Base-by-base conservation (phyloP, 2,329 filamentous ascomycete species). In the Trichophyton simii region DNA sequence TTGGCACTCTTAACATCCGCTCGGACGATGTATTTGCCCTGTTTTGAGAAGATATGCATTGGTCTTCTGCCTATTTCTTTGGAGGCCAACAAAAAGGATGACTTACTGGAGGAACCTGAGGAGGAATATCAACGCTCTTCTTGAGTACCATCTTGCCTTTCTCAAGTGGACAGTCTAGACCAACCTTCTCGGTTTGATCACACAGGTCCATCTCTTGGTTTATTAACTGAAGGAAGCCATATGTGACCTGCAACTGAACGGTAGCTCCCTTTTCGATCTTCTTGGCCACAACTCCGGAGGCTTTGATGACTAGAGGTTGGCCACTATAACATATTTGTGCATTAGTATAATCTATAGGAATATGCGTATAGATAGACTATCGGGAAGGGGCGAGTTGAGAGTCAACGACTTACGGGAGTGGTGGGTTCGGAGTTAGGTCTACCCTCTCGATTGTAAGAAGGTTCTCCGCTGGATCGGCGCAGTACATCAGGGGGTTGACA, bases 1-100 rank as follows among this genome's bases (percentile, higher is more conserved):
- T 95, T 85, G 63, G 79, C 80, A 67, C 83, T 90, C 75, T 84
- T 87, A 57, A 95, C 92, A 71, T 97, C 89, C 48, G 92, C 94
- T 44, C 86, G 77, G 41, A 99, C 94, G 18, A 83, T 88, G 81
- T 96, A 99, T 71, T 85, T 91, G 72, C 91, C 94, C 90, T 94
- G 66, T 48, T 50, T 36, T n/a, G 18, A 58, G 15, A 55, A 18
- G 0, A 38, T 54, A 25, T 22, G 9, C 25, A 58, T 58, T 58
- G 44, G 55, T n/a, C 20, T 25, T 55, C 25, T 15, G 28, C 28
- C 28, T 31, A 15, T 18, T 44, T 34, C 15, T 11, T 1, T 44
- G 18, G 22, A 15, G 36, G n/a, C 28, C 28, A 42, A 15, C 2
- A 25, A n/a, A 9, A 31, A 57, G 59, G 58, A 25, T n/a, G 48